A percentile compares a stretch with the other conserved stretches of the same genome.
Evolutionary conservation across 345 rosid species (phyloP).

Genomic region (Lepidium africanum): DNA sequence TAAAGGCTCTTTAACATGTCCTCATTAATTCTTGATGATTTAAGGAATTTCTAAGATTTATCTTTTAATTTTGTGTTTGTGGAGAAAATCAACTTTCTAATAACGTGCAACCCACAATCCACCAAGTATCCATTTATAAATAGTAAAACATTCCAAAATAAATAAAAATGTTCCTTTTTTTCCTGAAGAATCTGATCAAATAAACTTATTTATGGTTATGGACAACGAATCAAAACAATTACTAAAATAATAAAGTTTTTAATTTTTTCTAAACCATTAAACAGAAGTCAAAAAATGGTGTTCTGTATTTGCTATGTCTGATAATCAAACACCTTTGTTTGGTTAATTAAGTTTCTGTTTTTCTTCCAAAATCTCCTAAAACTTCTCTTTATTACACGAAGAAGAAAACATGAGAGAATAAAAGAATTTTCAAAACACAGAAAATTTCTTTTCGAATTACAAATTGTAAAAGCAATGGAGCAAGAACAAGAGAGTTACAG

Average conservation of each 20-base stretch:
- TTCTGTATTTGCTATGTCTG: constrained; percentile 29
- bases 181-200: constrained; percentile 10
- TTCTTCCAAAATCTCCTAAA: not conserved
- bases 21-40: not conserved
- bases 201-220: constrained; percentile 23
- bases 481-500: constrained; percentile 56
- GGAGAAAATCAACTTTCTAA: not conserved
- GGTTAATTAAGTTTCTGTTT: constrained; percentile 14
- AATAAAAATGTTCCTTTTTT: not conserved
- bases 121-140: constrained; percentile 18
- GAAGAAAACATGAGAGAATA: constrained; percentile 3
- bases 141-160: constrained; percentile 20
- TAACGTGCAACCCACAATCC: constrained; percentile 24
- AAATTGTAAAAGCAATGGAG: constrained; percentile 47
- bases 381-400: constrained; percentile 26
- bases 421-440: not conserved
- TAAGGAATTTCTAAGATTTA: not conserved
- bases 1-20: constrained; percentile 9
- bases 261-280: constrained; percentile 6
- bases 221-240: constrained; percentile 20
- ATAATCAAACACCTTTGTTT: constrained; percentile 12
- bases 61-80: not conserved
- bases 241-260: constrained; percentile 18
- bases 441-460: not conserved
- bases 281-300: constrained; percentile 25